phyloP scores from a whole-genome alignment of 768 basidiomycete species.

The Suillus brevipes region DNA sequence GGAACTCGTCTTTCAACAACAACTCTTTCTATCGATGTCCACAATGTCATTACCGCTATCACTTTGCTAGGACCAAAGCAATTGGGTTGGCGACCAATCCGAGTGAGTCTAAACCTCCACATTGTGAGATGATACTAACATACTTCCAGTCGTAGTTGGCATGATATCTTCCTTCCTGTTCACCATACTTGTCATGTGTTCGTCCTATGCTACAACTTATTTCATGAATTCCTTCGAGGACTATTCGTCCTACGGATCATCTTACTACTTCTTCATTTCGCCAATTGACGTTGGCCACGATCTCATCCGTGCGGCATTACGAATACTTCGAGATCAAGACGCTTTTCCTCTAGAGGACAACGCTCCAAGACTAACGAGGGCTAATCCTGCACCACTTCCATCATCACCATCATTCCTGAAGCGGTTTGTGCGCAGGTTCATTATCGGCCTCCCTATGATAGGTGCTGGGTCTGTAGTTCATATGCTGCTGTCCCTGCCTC shows the following conservation, averaged over 20 bases:
- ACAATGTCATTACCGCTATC: slow-evolving; percentile 77
- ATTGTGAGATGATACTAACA: slow-evolving; percentile 15
- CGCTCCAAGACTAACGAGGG: slow-evolving; percentile 5
- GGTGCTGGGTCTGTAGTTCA: slow-evolving; percentile 77
- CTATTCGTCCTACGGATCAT: slow-evolving; percentile 37
- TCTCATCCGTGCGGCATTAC: slow-evolving; percentile 61
- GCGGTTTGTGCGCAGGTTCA: slow-evolving; percentile 65
- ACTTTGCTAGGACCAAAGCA: slow-evolving; percentile 69
- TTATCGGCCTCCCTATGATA: slow-evolving; percentile 75
- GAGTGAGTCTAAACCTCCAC: slow-evolving; percentile 40
- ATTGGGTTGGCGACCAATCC: slow-evolving; percentile 79
- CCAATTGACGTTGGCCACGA: slow-evolving; percentile 61
- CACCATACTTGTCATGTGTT: slow-evolving; percentile 61
- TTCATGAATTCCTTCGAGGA: slow-evolving; percentile 65
- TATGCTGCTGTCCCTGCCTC: slow-evolving; percentile 62
- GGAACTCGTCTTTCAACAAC: slow-evolving; percentile 57
- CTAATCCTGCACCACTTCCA: slow-evolving; percentile 19
- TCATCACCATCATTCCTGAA: slow-evolving; percentile 49
- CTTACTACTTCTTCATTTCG: slow-evolving; percentile 45
- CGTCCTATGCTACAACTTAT: slow-evolving; percentile 69
- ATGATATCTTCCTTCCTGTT: slow-evolving; percentile 61
- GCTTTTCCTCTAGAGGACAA: slow-evolving; percentile 33
- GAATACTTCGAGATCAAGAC: slow-evolving; percentile 62
- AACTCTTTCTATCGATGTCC: slow-evolving; percentile 79
- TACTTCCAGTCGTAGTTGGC: slow-evolving; percentile 54